Percentiles rank a stretch among this genome's conserved stretches.
These are phyloP conservation scores for Bipolaris oryzae DNA, from an alignment of 2,329 filamentous ascomycete species.

Conservation along the genomic window DNA sequence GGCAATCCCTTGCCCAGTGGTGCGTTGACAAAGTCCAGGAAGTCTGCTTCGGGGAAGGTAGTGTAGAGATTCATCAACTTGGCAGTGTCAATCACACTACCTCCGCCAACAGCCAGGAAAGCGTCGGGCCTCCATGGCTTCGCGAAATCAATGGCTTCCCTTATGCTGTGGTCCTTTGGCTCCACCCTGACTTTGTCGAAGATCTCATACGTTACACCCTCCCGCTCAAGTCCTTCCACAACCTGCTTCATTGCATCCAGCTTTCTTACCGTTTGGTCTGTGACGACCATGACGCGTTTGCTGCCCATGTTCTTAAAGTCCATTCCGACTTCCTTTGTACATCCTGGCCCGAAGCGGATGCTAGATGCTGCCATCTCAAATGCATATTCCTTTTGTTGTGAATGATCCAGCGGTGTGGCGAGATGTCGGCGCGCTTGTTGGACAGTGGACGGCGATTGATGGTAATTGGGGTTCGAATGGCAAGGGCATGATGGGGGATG, in stretches of 20 bases:
- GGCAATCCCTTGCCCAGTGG: conserved; percentile 84
- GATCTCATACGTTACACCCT: conserved; percentile 80
- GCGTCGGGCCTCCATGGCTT: conserved; percentile 83
- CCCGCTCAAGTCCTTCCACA: conserved; percentile 75
- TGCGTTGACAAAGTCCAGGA: conserved; percentile 97
- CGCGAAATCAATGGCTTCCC: conserved; percentile 85
- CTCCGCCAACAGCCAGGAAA: conserved; percentile 88
- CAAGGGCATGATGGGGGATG: conserved; percentile 94
- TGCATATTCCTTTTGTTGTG: conserved; percentile 88
- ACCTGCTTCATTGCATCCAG: conserved; percentile 91
- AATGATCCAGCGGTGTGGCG: conserved; percentile 76
- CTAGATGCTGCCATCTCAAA: conserved; percentile 98
- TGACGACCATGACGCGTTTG: conserved; percentile 88
- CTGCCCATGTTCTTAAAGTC: conserved; percentile 91
- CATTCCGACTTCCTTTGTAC: conserved; percentile 97
- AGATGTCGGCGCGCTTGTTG: conserved; percentile 64
- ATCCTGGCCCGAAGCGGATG: conserved; percentile 91
- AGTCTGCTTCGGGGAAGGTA: conserved; percentile 87
- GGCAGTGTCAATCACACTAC: conserved; percentile 96
- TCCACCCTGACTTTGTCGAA: conserved; percentile 83
- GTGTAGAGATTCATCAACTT: conserved; percentile 99
- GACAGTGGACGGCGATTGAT: conserved; percentile 53
- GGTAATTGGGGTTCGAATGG: conserved; percentile 86
- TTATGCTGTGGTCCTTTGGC: conserved; percentile 92
- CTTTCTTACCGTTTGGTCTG: conserved; percentile 79